Percentiles rank a stretch among this genome's conserved stretches.
Conservation (phyloP, 352 stramenopile species). For the Phytophthora pinifolia region DNA sequence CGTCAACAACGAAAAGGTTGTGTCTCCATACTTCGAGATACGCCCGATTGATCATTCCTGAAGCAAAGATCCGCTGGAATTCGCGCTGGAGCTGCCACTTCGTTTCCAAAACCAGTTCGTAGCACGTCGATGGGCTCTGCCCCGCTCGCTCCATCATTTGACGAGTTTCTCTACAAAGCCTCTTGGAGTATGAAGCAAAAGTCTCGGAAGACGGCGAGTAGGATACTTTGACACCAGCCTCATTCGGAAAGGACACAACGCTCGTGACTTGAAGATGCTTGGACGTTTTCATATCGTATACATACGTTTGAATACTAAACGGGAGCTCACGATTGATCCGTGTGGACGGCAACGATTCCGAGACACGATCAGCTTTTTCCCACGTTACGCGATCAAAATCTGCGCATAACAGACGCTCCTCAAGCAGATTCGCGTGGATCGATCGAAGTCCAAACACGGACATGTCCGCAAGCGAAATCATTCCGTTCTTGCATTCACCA, state of each 20-base stretch:
- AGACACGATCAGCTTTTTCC: constrained; percentile 12
- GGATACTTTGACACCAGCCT: constrained; percentile 1
- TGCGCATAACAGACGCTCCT: constrained; percentile 13
- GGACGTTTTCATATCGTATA: constrained; percentile 15
- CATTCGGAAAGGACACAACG: background rate
- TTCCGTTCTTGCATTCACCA: constrained; percentile 24
- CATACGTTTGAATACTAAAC: constrained; percentile 21
- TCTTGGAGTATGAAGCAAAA: constrained; percentile 8
- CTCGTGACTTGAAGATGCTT: constrained; percentile 18
- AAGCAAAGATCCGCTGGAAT: background rate
- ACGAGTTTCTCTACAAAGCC: constrained; percentile 10
- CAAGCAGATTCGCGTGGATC: constrained; percentile 45
- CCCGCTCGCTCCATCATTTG: background rate
- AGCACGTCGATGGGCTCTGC: background rate
- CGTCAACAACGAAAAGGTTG: constrained; percentile 28
- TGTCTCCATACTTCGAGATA: constrained; percentile 33
- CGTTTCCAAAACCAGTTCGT: constrained; percentile 2
- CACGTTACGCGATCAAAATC: constrained; percentile 30
- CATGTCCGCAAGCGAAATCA: constrained; percentile 52
- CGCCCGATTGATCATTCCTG: background rate
- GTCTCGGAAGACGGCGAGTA: constrained; percentile 23
- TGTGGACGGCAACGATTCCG: too few species aligned
- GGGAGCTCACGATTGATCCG: constrained; percentile 2
- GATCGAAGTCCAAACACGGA: constrained; percentile 35
- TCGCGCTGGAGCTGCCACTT: constrained; percentile 7